Evolutionary conservation across 495 filamentous ascomycete genomes (phyloP).

Genomic region (Xanthoparmelia taractica): DNA sequence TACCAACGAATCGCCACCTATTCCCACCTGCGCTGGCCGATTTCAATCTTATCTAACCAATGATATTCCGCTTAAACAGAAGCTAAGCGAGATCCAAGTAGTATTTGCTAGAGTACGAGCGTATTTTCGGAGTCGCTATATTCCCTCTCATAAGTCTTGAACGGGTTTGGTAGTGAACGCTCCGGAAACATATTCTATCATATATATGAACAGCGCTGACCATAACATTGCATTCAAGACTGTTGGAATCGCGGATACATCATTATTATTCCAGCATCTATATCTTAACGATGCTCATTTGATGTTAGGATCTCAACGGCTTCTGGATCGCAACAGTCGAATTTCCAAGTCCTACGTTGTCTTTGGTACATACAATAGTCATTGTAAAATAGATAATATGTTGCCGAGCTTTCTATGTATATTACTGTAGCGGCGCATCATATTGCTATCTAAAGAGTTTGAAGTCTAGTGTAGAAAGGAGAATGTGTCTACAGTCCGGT

Average conservation of each 20-base stretch:
- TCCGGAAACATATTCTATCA: neutral
- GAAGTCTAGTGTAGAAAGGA: too few relatives aligned
- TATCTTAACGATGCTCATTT: too few relatives aligned
- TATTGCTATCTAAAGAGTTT: too few relatives aligned
- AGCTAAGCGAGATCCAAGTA: neutral
- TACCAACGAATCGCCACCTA: neutral
- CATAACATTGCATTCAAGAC: neutral
- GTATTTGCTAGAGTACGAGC: neutral
- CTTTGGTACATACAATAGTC: too few relatives aligned
- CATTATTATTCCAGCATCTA: too few relatives aligned
- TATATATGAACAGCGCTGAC: neutral
- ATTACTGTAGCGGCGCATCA: too few relatives aligned
- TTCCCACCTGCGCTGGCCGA: neutral
- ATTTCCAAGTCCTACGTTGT: conserved; percentile 1
- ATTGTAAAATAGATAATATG: too few relatives aligned
- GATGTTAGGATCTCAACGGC: too few relatives aligned
- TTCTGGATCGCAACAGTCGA: too few relatives aligned
- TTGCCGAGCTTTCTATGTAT: too few relatives aligned
- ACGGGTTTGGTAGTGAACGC: neutral
- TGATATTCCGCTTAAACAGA: neutral
- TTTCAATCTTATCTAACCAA: neutral
- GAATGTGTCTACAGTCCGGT: too few relatives aligned
- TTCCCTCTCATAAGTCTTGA: neutral
- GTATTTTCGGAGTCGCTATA: neutral
- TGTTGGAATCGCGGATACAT: neutral